These are phyloP conservation scores for Saitozyma podzolica DNA, from an alignment of 768 basidiomycete genomes.

Conservation along the genomic window DNA sequence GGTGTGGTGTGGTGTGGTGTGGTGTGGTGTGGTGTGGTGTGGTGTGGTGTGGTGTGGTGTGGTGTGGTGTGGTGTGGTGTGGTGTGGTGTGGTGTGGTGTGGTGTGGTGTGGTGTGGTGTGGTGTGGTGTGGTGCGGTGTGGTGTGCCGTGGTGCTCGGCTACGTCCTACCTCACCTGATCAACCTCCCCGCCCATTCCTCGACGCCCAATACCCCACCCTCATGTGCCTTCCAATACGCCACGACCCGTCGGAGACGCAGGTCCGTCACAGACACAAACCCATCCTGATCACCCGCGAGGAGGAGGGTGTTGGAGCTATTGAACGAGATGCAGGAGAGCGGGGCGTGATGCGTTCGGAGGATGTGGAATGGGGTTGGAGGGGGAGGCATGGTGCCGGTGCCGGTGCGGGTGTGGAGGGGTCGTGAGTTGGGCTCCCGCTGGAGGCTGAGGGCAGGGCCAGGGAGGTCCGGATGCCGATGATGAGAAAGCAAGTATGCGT, in stretches of 20 bases:
- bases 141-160: too few species aligned
- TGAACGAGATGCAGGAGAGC: constrained; percentile 64
- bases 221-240: constrained; percentile 76
- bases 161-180: constrained; percentile 66
- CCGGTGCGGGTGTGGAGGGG: background rate
- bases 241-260: constrained; percentile 71
- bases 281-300: constrained; percentile 86
- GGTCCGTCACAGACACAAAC: constrained; percentile 72
- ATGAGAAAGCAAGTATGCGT: too few species aligned
- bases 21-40: too few species aligned
- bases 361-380: constrained; percentile 64
- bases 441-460: too few species aligned
- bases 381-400: constrained; percentile 15
- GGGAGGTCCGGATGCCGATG: too few species aligned
- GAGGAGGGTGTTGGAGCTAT: constrained; percentile 71
- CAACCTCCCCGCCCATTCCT: constrained; percentile 68
- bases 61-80: too few species aligned
- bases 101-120: too few species aligned
- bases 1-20: too few species aligned
- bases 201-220: constrained; percentile 71
- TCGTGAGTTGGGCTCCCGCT: background rate
- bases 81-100: too few species aligned
- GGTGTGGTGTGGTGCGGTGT: too few species aligned
- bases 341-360: constrained; percentile 71
- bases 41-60: too few species aligned